Evolutionary conservation across 2,329 filamentous ascomycete genomes (phyloP).

Genomic region (Arthrinium phaeospermum): DNA sequence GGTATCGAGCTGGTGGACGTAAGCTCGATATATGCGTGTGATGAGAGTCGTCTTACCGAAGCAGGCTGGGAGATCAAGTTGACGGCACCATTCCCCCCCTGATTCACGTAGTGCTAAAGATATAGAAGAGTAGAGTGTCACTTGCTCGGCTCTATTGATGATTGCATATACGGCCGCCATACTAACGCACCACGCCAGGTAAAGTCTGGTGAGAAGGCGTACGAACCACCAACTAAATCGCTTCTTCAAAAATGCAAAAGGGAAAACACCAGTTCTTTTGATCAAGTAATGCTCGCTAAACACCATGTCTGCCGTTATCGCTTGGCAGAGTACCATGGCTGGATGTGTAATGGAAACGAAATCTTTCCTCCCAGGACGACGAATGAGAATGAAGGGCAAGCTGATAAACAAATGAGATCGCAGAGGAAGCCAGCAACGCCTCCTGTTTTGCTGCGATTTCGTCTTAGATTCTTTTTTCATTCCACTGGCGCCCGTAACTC

Average conservation of each 20-base stretch:
- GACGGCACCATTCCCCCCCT: background rate
- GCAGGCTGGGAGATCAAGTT: background rate
- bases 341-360: background rate
- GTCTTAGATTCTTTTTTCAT: background rate
- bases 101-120: background rate
- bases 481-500: background rate
- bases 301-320: background rate
- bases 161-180: background rate
- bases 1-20: background rate
- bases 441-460: background rate
- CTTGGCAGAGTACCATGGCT: background rate
- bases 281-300: background rate
- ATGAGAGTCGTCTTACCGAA: background rate
- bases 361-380: background rate
- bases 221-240: background rate
- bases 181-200: background rate
- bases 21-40: background rate
- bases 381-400: background rate
- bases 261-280: background rate
- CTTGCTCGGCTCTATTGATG: background rate
- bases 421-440: background rate
- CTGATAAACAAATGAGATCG: background rate
- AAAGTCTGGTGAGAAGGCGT: background rate
- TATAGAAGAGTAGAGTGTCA: background rate
- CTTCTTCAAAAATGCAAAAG: background rate